Conservation (phyloP, 768 basidiomycete genomes). For the Cystobasidium tubakii region DNA sequence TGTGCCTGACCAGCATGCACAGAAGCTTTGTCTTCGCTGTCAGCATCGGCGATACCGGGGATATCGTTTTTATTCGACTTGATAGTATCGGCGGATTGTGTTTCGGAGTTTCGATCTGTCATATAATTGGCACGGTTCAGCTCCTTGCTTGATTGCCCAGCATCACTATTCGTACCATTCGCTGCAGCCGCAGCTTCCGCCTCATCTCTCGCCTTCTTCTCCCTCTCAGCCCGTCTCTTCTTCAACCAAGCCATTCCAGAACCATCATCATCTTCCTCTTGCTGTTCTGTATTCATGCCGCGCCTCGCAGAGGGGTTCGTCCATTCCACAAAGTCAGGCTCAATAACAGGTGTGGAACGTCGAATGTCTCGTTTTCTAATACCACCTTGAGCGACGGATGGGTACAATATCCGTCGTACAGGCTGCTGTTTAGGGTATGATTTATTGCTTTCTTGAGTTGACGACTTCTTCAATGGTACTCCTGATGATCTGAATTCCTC, state of each 20-base stretch:
- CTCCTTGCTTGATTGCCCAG: no score
- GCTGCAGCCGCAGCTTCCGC: neutral
- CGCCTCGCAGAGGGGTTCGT: slow-evolving; percentile 6
- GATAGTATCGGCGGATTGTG: neutral
- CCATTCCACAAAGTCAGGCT: slow-evolving; percentile 35
- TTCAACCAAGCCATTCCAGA: slow-evolving; percentile 38
- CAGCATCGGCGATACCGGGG: neutral
- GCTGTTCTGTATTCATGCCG: neutral
- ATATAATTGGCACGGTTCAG: no score
- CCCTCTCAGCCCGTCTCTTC: slow-evolving; percentile 29
- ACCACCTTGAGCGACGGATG: slow-evolving; percentile 32
- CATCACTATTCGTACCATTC: neutral
- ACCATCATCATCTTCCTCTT: slow-evolving; percentile 37
- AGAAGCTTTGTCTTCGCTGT: neutral
- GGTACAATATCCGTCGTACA: neutral
- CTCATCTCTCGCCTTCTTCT: slow-evolving; percentile 29
- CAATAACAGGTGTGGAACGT: neutral
- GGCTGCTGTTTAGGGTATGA: neutral
- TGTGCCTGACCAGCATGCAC: neutral
- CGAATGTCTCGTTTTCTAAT: neutral
- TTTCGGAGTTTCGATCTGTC: neutral
- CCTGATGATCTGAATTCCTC: slow-evolving; percentile 13
- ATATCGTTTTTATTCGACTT: neutral
- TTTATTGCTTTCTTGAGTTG: neutral
- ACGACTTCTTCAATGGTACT: slow-evolving; percentile 16